Base-by-base conservation (phyloP, 495 filamentous ascomycete species). In the Aspergillus sclerotiicarbonarius region DNA sequence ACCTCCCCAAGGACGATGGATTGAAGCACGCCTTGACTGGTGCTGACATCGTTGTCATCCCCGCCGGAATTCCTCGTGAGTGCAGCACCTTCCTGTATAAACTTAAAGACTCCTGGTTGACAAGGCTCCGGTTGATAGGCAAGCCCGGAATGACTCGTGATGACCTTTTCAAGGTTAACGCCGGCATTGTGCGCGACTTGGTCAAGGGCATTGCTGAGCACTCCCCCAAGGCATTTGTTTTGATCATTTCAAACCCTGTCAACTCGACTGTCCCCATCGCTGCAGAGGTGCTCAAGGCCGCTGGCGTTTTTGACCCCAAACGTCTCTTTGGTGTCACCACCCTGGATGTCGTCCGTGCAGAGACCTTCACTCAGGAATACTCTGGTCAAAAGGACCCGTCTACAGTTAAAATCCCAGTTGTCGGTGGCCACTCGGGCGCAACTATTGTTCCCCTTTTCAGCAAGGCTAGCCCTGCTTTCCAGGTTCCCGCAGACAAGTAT, bases 131-230 rank as follows among this genome's bases (percentile, higher is more conserved):
- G 51, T 9, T 21, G 56, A 49, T 62, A 97, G 93, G 93, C 76
- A 98, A 98, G 82, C 94, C 94, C 58, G 95, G 95, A 68, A 98
- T 98, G 94, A 96, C 88, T 72, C 91, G 94, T 80, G 95, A 98
- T 68, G 92, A 97, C 66, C 91, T 98, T 55, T 98, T 98, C 88
- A 96, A 94, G 77, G 91, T 95, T 80, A 97, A 97, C 68, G 92
- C 92, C 51, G 90, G 91, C 57, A 96, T 97, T 68, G 92, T 97
- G 63, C 89, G 90, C 67, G 88, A 88, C 59, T 81, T 97, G 52
- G 85, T 90, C 67, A 86, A 91, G 71, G 86, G 90, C 31, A 85
- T 92, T 62, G 93, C 94, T 58, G 86, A 97, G 70, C 82, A 85
- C 65, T 84, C 84, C 70, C 94, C 94, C 64, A 93, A 96, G 66